Evolutionary conservation across 306 rosid genomes (phyloP).

Genomic region (Prunus kanzakura): DNA sequence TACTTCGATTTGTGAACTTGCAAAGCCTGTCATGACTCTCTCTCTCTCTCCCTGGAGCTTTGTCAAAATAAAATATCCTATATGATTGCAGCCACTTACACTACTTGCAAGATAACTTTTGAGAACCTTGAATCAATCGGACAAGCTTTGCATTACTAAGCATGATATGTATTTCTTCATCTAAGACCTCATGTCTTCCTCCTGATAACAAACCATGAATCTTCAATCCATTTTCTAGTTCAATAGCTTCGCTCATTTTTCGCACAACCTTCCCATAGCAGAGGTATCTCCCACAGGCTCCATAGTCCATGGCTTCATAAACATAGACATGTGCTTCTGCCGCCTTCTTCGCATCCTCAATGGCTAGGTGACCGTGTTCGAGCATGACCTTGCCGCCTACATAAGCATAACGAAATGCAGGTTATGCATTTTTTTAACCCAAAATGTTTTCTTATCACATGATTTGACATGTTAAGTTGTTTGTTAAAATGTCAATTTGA

Average conservation of each 20-base stretch:
- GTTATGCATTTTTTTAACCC: not conserved
- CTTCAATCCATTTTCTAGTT: not conserved
- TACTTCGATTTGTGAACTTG: not conserved
- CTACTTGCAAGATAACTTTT: conserved; percentile 6
- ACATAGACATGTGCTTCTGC: conserved; percentile 6
- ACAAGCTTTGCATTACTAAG: conserved; percentile 4
- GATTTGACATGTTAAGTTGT: not conserved
- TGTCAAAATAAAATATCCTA: not conserved
- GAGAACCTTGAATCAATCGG: not conserved
- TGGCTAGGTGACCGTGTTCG: not conserved
- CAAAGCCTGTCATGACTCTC: not conserved
- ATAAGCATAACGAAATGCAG: not conserved
- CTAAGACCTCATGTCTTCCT: not conserved
- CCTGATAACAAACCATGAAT: conserved; percentile 5
- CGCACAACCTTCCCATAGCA: conserved; percentile 6
- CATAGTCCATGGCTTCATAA: conserved; percentile 16
- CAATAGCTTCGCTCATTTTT: conserved; percentile 8
- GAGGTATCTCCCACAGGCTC: conserved; percentile 15
- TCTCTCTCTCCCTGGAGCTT: no score
- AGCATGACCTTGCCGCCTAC: conserved; percentile 11
- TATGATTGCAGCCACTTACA: not conserved
- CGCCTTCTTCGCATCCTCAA: conserved; percentile 6
- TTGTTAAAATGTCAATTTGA: not conserved
- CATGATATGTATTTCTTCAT: not conserved
- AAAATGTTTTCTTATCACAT: not conserved